Evolutionary conservation across 2,329 filamentous ascomycete species (phyloP).

Genomic region (Didymella lethalis): DNA sequence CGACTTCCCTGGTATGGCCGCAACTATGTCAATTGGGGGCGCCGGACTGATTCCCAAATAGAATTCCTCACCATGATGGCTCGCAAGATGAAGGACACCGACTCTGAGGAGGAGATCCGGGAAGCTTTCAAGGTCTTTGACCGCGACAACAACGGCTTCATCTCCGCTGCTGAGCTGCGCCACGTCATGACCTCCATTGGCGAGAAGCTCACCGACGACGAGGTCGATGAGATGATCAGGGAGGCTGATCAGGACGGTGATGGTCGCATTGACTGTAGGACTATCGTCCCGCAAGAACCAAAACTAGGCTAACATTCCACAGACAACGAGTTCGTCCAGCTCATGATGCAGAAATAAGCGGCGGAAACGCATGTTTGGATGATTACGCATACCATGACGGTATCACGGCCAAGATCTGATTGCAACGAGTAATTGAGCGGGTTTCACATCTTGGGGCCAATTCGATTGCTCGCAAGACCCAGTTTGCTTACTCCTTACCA

Average conservation of each 20-base stretch:
- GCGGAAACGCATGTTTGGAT: slow-evolving; percentile 33
- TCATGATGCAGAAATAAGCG: slow-evolving; percentile 64
- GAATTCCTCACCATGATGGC: slow-evolving; percentile 74
- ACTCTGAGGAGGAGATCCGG: slow-evolving; percentile 70
- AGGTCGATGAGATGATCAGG: slow-evolving; percentile 71
- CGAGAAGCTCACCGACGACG: slow-evolving; percentile 68
- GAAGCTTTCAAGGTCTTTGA: slow-evolving; percentile 73
- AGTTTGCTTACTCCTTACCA: slow-evolving; percentile 31
- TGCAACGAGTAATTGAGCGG: slow-evolving; percentile 41
- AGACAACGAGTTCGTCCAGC: slow-evolving; percentile 65
- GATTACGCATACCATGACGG: slow-evolving; percentile 43
- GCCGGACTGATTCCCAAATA: slow-evolving; percentile 38
- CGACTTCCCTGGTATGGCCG: slow-evolving; percentile 64
- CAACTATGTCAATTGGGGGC: not conserved
- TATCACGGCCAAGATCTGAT: slow-evolving; percentile 37
- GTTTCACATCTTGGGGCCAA: slow-evolving; percentile 32
- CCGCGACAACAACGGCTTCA: slow-evolving; percentile 71
- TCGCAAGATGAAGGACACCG: slow-evolving; percentile 67
- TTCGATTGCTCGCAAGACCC: slow-evolving; percentile 33
- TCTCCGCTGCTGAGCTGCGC: slow-evolving; percentile 68
- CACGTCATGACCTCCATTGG: slow-evolving; percentile 71
- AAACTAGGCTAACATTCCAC: slow-evolving; percentile 24
- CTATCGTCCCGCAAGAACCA: not conserved
- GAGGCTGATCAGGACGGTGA: slow-evolving; percentile 71
- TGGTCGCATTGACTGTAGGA: slow-evolving; percentile 69